Evolutionary conservation across 2,329 filamentous ascomycete species (phyloP).

Genomic region (Botryosphaeria agaves): DNA sequence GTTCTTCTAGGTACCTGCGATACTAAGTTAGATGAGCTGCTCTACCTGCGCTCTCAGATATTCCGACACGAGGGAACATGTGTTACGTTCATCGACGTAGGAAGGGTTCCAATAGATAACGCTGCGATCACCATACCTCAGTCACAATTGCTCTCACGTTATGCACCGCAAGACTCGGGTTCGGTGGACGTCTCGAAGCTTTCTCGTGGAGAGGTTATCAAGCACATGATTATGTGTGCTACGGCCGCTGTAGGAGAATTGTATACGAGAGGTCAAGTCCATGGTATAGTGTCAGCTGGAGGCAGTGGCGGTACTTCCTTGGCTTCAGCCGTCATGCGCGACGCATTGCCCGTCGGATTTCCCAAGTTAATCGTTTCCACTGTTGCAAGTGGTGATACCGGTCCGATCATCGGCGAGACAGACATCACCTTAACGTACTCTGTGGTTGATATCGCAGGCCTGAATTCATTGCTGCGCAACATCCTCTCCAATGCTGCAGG

Average conservation of each 20-base stretch:
- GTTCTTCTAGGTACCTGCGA: slow-evolving; percentile 46
- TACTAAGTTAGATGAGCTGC: slow-evolving; percentile 43
- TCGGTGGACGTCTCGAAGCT: slow-evolving; percentile 18
- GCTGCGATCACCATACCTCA: slow-evolving; percentile 31
- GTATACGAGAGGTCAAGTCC: slow-evolving; percentile 21
- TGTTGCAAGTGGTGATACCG: slow-evolving; percentile 48
- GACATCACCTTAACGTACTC: slow-evolving; percentile 56
- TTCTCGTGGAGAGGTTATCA: slow-evolving; percentile 37
- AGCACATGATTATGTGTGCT: slow-evolving; percentile 34
- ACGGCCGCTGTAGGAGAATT: slow-evolving; percentile 24
- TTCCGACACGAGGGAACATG: slow-evolving; percentile 11
- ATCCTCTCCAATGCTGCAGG: slow-evolving; percentile 47
- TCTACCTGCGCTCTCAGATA: slow-evolving; percentile 35
- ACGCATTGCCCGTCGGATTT: slow-evolving; percentile 43
- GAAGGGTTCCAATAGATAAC: slow-evolving; percentile 25
- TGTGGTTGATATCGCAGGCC: slow-evolving; percentile 52
- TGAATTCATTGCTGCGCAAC: slow-evolving; percentile 39
- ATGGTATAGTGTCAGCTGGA: slow-evolving; percentile 38
- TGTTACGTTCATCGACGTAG: slow-evolving; percentile 38
- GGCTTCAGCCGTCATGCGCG: slow-evolving; percentile 41
- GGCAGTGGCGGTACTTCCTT: slow-evolving; percentile 40
- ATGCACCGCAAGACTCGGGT: slow-evolving; percentile 9
- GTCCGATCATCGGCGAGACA: slow-evolving; percentile 46
- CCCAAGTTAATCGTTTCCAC: slow-evolving; percentile 57
- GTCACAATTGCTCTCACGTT: slow-evolving; percentile 20